phyloP scores from a whole-genome alignment of 164 flowering plant species.

The Litsea cubeba region DNA sequence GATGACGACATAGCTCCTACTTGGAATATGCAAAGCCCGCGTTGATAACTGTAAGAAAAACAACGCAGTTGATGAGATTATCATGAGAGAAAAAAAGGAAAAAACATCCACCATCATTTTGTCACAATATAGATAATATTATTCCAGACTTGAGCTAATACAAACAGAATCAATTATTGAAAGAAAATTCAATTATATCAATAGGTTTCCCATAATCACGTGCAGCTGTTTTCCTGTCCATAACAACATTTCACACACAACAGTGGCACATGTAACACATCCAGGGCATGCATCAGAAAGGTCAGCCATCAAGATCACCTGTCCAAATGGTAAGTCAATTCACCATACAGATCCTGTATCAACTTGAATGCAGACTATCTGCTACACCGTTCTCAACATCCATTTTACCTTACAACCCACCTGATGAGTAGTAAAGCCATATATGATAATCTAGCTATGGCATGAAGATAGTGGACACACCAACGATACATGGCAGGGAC shows the following conservation, averaged over 20 bases:
- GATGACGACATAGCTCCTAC: conserved; percentile 43
- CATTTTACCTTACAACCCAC: neutral
- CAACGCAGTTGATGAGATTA: neutral
- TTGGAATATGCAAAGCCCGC: neutral
- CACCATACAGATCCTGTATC: neutral
- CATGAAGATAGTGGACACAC: no score
- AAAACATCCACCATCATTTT: neutral
- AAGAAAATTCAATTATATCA: neutral
- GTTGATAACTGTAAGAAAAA: neutral
- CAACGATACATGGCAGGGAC: no score
- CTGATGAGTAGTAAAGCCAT: neutral
- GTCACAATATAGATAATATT: neutral
- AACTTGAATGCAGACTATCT: neutral
- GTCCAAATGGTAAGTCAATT: neutral
- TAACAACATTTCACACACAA: neutral
- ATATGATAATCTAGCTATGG: no score
- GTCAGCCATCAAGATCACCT: neutral
- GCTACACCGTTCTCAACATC: neutral
- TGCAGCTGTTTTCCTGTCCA: neutral
- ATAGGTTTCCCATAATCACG: neutral
- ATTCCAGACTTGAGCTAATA: neutral
- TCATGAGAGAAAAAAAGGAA: neutral
- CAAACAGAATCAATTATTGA: neutral
- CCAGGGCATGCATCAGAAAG: neutral
- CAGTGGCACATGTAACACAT: neutral